These are phyloP conservation scores for Dactylellina leptospora DNA, from an alignment of 2,329 filamentous ascomycete genomes.

Conservation along the genomic window DNA sequence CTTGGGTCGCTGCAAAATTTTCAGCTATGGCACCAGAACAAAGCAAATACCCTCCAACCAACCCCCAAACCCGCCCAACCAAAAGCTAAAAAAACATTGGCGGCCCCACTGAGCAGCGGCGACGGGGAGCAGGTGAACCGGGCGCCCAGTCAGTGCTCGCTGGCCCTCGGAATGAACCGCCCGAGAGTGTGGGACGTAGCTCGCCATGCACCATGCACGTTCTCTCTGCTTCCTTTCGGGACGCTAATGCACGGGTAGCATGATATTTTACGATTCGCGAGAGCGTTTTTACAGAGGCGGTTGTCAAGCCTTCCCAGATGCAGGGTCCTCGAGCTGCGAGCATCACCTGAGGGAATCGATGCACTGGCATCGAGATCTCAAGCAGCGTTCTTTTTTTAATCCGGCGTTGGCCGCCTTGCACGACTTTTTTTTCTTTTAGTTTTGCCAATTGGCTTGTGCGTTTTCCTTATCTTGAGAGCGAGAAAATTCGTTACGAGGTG, in stretches of 20 bases:
- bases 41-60: slow-evolving; percentile 32
- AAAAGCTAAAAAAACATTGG: slow-evolving; percentile 34
- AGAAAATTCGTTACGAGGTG: slow-evolving; percentile 1
- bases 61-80: neutral
- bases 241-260: slow-evolving; percentile 53
- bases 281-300: slow-evolving; percentile 25
- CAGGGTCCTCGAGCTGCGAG: slow-evolving; percentile 35
- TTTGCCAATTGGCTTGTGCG: neutral
- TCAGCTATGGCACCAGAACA: slow-evolving; percentile 24
- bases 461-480: slow-evolving; percentile 40
- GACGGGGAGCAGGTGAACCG: neutral
- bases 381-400: slow-evolving; percentile 12
- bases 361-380: slow-evolving; percentile 6
- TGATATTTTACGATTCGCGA: slow-evolving; percentile 52
- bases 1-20: slow-evolving; percentile 24
- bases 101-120: slow-evolving; percentile 6
- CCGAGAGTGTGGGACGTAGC: slow-evolving; percentile 21
- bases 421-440: neutral
- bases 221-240: slow-evolving; percentile 23
- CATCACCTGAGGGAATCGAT: slow-evolving; percentile 44
- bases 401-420: slow-evolving; percentile 41
- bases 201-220: slow-evolving; percentile 9
- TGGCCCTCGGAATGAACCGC: slow-evolving; percentile 50
- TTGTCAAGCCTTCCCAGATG: slow-evolving; percentile 34
- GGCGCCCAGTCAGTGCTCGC: slow-evolving; percentile 5